Evolutionary conservation across 2,329 filamentous ascomycete genomes (phyloP).

Genomic region (Ambrosiella xylebori): DNA sequence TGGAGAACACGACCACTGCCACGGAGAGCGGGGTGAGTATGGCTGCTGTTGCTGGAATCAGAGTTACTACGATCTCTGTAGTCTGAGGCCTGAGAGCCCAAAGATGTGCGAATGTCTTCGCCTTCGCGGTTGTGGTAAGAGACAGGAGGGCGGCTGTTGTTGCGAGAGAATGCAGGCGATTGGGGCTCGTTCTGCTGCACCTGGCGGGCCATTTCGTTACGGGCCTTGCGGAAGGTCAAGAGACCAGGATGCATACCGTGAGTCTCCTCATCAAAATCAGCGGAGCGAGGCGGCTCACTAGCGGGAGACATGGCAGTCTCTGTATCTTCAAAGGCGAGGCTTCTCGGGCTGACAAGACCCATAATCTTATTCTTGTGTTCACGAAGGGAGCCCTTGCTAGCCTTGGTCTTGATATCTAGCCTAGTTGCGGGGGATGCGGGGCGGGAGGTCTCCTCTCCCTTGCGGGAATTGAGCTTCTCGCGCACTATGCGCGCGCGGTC

Average conservation of each 20-base stretch:
- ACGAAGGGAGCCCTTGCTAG: slow-evolving; percentile 48
- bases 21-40: slow-evolving; percentile 14
- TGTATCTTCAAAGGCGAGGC: slow-evolving; percentile 18
- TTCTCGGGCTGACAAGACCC: slow-evolving; percentile 30
- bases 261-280: slow-evolving; percentile 21
- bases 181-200: slow-evolving; percentile 30
- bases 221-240: slow-evolving; percentile 39
- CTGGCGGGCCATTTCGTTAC: slow-evolving; percentile 37
- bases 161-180: slow-evolving; percentile 27
- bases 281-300: slow-evolving; percentile 17
- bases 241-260: slow-evolving; percentile 30
- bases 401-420: slow-evolving; percentile 39
- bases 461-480: slow-evolving; percentile 53
- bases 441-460: slow-evolving; percentile 35
- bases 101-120: slow-evolving; percentile 16
- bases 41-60: slow-evolving; percentile 31
- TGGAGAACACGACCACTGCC: slow-evolving; percentile 1
- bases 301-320: slow-evolving; percentile 10
- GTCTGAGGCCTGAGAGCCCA: slow-evolving; percentile 19
- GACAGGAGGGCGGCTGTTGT: slow-evolving; percentile 28
- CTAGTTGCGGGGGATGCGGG: slow-evolving; percentile 19
- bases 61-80: slow-evolving; percentile 35
- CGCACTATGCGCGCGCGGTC: slow-evolving; percentile 53
- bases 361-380: slow-evolving; percentile 45
- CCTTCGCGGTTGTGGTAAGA: slow-evolving; percentile 22